Evolutionary conservation across 1,284 basidiomycete species (phyloP).

Genomic region (Tilletia caries): DNA sequence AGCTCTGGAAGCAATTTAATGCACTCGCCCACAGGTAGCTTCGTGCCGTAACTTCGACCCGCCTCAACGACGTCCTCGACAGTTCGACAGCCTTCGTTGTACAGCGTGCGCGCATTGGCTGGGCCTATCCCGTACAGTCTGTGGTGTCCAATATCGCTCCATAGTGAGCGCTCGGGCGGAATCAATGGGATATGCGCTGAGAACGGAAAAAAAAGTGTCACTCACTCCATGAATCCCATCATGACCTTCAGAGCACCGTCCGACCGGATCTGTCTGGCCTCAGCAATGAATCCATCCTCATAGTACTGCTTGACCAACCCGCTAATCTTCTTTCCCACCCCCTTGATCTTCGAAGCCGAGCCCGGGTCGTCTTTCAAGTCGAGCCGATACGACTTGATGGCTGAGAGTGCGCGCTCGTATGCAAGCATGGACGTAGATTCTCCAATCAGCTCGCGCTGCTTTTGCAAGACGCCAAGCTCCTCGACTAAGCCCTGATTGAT

Average conservation of each 20-base stretch:
- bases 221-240: constrained; percentile 33
- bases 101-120: constrained; percentile 36
- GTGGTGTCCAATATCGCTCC: too few species aligned
- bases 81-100: constrained; percentile 36
- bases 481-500: constrained; percentile 42
- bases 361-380: constrained; percentile 24
- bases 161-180: too few species aligned
- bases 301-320: constrained; percentile 38
- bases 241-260: constrained; percentile 39
- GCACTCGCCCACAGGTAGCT: constrained; percentile 20
- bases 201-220: too few species aligned
- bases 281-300: constrained; percentile 29
- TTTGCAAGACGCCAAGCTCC: constrained; percentile 39
- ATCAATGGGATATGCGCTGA: too few species aligned
- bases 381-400: constrained; percentile 43
- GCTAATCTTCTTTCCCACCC: constrained; percentile 44
- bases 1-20: constrained; percentile 37
- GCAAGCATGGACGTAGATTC: constrained; percentile 41
- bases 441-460: constrained; percentile 39
- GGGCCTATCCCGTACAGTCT: constrained; percentile 46
- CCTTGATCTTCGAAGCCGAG: constrained; percentile 36
- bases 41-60: constrained; percentile 3
- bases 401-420: constrained; percentile 45
- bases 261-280: constrained; percentile 36
- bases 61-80: constrained; percentile 35